Conservation (phyloP, 2,329 filamentous ascomycete genomes). For the Hirsutella thompsonii region DNA sequence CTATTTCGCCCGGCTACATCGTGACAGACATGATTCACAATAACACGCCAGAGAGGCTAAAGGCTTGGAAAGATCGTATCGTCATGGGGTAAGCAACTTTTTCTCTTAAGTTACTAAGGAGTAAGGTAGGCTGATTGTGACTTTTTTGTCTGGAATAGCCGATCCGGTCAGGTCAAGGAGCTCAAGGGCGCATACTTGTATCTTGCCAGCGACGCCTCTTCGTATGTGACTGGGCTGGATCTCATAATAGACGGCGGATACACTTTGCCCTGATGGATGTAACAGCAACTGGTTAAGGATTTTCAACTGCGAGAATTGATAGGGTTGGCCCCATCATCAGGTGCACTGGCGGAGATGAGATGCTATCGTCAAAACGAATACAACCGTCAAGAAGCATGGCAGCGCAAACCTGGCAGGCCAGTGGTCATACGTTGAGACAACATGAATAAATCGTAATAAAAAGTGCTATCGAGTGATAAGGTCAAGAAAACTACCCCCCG, state of each 20-base stretch:
- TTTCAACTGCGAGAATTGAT: too few species aligned
- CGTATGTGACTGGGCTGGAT: constrained; percentile 66
- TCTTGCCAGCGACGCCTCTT: constrained; percentile 69
- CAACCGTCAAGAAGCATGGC: too few species aligned
- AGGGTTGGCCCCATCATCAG: too few species aligned
- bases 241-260: constrained; percentile 69
- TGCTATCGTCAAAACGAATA: too few species aligned
- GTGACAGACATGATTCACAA: constrained; percentile 60
- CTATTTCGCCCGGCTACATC: constrained; percentile 64
- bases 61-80: constrained; percentile 65
- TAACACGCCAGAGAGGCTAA: constrained; percentile 51
- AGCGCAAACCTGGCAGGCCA: too few species aligned
- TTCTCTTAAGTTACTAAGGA: neutral
- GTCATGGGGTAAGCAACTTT: constrained; percentile 56
- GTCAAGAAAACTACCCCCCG: too few species aligned
- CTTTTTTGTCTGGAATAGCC: constrained; percentile 21
- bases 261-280: constrained; percentile 29
- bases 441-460: too few species aligned
- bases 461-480: too few species aligned
- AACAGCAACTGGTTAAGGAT: too few species aligned
- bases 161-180: constrained; percentile 61
- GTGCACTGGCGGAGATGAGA: too few species aligned
- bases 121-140: neutral
- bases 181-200: constrained; percentile 76
- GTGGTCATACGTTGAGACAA: too few species aligned